Conservation (phyloP, 208 protist genomes). For the Leishmania mexicana region DNA sequence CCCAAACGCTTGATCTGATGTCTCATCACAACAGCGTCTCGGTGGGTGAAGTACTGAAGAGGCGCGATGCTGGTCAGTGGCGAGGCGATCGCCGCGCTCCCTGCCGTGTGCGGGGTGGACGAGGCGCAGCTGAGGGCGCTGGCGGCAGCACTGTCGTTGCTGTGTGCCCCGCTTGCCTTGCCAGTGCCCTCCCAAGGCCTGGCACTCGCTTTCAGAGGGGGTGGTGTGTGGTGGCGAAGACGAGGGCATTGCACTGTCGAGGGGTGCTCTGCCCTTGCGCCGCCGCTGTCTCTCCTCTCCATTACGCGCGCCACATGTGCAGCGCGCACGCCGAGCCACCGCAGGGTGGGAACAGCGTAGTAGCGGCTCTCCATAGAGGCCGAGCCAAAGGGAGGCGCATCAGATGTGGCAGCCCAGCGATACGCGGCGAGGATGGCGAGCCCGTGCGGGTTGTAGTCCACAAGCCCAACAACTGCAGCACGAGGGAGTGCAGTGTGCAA, state of each 20-base stretch:
- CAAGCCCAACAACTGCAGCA: slow-evolving; percentile 69
- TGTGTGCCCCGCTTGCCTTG: background rate
- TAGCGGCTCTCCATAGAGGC: slow-evolving; percentile 25
- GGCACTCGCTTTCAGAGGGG: background rate
- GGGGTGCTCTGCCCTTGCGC: background rate
- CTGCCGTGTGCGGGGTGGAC: background rate
- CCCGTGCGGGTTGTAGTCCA: slow-evolving; percentile 86
- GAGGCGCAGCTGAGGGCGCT: background rate
- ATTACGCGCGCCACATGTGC: slow-evolving; percentile 11
- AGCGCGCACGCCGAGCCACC: slow-evolving; percentile 56
- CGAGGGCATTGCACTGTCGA: background rate
- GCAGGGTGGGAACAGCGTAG: slow-evolving; percentile 34
- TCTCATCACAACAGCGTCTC: slow-evolving; percentile 54
- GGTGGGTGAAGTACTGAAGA: slow-evolving; percentile 44
- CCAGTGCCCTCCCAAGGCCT: background rate
- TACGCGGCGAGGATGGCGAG: slow-evolving; percentile 81
- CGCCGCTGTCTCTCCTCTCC: background rate
- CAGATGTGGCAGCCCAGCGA: slow-evolving; percentile 34
- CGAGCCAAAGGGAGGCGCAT: background rate
- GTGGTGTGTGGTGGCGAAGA: background rate
- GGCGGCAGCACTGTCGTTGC: background rate
- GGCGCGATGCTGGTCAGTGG: background rate
- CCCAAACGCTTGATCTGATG: slow-evolving; percentile 31
- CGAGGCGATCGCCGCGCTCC: background rate
- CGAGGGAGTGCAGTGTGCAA: slow-evolving; percentile 54